Conservation (phyloP, 2,329 filamentous ascomycete species). For the Monilinia vaccinii-corymbosi region DNA sequence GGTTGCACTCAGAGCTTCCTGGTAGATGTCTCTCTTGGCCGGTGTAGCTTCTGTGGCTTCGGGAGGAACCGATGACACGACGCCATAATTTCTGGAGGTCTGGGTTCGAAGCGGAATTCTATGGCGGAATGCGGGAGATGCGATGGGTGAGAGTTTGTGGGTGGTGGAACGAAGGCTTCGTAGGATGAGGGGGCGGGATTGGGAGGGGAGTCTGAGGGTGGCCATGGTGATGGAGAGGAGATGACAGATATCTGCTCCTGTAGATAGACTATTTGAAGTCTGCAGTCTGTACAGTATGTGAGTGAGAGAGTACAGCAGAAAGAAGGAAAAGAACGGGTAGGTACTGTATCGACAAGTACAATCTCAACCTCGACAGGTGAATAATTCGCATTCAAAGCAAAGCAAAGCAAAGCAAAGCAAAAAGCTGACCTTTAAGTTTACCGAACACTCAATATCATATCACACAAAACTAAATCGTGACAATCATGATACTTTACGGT, state of each 20-base stretch:
- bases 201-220: background rate
- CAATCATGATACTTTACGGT: no score
- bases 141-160: background rate
- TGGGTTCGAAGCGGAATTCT: background rate
- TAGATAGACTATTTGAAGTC: background rate
- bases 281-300: background rate
- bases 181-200: background rate
- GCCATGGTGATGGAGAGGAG: background rate
- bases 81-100: background rate
- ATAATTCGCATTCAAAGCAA: background rate
- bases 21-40: slow-evolving; percentile 11
- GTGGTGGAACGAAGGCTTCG: background rate
- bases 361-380: background rate
- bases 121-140: background rate
- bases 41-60: background rate
- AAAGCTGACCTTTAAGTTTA: no score
- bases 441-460: background rate
- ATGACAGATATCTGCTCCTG: background rate
- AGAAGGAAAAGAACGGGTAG: background rate
- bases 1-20: slow-evolving; percentile 48
- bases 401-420: no score
- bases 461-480: no score
- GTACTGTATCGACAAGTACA: no score
- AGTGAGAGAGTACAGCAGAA: background rate
- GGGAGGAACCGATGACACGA: slow-evolving; percentile 2